Evolutionary conservation across 2,329 filamentous ascomycete species (phyloP), one percentile per base, ranked within the genome.

Genomic region (Microcera coccophila): DNA sequence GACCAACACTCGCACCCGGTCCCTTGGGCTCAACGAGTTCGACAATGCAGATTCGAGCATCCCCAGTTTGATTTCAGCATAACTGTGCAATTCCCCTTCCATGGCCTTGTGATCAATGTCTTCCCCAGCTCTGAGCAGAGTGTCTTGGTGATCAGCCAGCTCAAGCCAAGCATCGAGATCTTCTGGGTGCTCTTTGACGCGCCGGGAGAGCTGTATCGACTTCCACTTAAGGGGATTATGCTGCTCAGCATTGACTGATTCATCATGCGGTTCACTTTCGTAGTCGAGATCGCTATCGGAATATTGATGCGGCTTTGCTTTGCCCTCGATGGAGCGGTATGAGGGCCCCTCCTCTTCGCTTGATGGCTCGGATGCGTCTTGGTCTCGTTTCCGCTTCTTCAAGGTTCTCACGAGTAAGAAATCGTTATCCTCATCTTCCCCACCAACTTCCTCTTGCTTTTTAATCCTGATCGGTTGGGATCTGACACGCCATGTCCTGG

Each of bases 121-220:
- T 17, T 72, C 66, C 19, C 72, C 71, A 18, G 72, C 67, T 39
- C 69, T 69, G 32, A 91, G 67, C 42, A 94, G 71, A 2, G 66
- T 63, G 48, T 89, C 81, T 65, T 97, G 91, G 47, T 95, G 82
- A 7, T 81, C 69, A 35, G 91, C 84, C n/a, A 96, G 72, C 28
- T 79, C 74, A 14, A 94, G 64, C 91, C 91, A 97, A 15, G 81
- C 74, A 32, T 81, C 69, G 16, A 87, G 71, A 56, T 94, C 78
- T 5, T 73, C 63, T 1, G 90, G 87, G 17, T 79, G 63, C 1
- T 84, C 71, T 42, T 84, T 81, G 24, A 89, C 81, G 21, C 63
- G 73, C 11, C 75, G 78, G 3, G 76, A 79, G 7, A 96, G 70
- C 39, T 82, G 70, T 0, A 84, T 71, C 12, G 80, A 81, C 43